Evolutionary conservation across 2,329 filamentous ascomycete species (phyloP).

Genomic region (Diaporthe caulivora): DNA sequence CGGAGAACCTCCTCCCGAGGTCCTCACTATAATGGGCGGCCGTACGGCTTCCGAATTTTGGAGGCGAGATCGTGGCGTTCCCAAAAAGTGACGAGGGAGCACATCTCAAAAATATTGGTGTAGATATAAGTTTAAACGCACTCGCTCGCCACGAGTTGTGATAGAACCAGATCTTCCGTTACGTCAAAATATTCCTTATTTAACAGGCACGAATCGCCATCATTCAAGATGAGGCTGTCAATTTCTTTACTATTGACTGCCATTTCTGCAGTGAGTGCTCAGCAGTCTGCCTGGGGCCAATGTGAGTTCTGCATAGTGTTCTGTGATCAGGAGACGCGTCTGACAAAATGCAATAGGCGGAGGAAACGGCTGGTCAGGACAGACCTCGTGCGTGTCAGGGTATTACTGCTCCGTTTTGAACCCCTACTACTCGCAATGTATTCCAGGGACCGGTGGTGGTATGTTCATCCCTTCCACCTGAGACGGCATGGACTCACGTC

Average conservation of each 20-base stretch:
- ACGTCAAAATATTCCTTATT: neutral
- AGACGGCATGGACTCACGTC: neutral
- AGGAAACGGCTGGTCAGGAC: neutral
- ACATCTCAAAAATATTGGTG: too few species aligned
- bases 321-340: neutral
- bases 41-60: constrained; percentile 3
- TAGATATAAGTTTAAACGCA: neutral
- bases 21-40: constrained; percentile 10
- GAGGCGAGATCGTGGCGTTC: neutral
- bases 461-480: neutral
- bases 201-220: neutral
- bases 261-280: neutral
- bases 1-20: constrained; percentile 15
- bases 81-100: too few species aligned
- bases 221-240: neutral
- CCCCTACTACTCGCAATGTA: constrained; percentile 6
- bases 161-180: too few species aligned
- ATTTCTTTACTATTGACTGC: neutral
- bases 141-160: neutral
- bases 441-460: neutral
- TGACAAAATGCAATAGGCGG: neutral
- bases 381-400: neutral
- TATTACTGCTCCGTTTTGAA: constrained; percentile 9
- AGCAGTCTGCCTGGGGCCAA: constrained; percentile 5
- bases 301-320: neutral